phyloP scores from a whole-genome alignment of 495 filamentous ascomycete species.

The Apiosordaria backusii region DNA sequence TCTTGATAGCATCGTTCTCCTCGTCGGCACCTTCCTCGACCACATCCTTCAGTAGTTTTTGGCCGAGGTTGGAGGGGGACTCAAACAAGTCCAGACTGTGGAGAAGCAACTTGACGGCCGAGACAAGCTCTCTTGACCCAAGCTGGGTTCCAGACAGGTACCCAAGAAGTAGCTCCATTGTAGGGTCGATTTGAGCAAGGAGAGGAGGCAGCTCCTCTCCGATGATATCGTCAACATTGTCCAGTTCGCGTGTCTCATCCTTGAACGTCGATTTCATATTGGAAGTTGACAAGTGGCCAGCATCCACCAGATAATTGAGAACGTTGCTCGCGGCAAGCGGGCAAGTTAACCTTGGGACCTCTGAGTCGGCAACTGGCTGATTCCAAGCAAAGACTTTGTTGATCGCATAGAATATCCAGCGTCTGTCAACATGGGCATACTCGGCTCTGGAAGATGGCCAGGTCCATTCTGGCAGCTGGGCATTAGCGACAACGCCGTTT shows the following conservation, averaged over 20 bases:
- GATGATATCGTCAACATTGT: slow-evolving; percentile 39
- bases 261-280: slow-evolving; percentile 60
- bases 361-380: slow-evolving; percentile 25
- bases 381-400: slow-evolving; percentile 48
- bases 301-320: slow-evolving; percentile 57
- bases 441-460: slow-evolving; percentile 39
- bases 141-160: slow-evolving; percentile 52
- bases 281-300: slow-evolving; percentile 58
- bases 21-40: slow-evolving; percentile 26
- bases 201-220: slow-evolving; percentile 57
- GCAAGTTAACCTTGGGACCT: slow-evolving; percentile 40
- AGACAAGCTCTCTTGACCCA: slow-evolving; percentile 44
- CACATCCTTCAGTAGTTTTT: slow-evolving; percentile 21
- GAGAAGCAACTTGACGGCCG: slow-evolving; percentile 47
- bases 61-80: slow-evolving; percentile 33
- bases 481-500: slow-evolving; percentile 6
- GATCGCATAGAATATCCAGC: slow-evolving; percentile 53
- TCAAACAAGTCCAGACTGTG: slow-evolving; percentile 49
- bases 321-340: slow-evolving; percentile 52
- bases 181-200: slow-evolving; percentile 57
- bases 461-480: slow-evolving; percentile 30
- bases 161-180: slow-evolving; percentile 55
- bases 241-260: slow-evolving; percentile 42
- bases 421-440: slow-evolving; percentile 46
- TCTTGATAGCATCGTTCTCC: slow-evolving; percentile 39